Evolutionary conservation across 1,284 basidiomycete species (phyloP).

Genomic region (Blastosporella zonata): DNA sequence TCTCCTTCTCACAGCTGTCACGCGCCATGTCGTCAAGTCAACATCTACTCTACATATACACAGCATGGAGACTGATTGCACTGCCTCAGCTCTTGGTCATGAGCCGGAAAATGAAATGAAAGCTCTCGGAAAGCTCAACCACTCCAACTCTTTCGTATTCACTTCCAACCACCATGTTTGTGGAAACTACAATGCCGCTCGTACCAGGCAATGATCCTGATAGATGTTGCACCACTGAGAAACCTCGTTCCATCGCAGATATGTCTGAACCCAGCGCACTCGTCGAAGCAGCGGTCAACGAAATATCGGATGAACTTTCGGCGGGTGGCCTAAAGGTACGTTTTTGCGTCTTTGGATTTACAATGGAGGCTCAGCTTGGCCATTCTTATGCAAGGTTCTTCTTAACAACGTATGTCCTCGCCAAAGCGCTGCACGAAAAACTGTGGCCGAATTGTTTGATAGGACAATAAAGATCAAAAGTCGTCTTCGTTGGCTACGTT

Average conservation of each 20-base stretch:
- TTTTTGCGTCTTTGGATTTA: background rate
- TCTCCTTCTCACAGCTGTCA: background rate
- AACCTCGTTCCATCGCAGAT: background rate
- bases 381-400: background rate
- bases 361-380: background rate
- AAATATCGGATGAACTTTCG: background rate
- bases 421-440: background rate
- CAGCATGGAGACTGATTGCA: too few relatives aligned
- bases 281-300: background rate
- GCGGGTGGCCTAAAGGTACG: background rate
- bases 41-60: background rate
- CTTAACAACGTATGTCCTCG: background rate
- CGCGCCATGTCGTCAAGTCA: background rate
- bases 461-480: background rate
- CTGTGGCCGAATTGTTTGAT: background rate
- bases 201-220: background rate
- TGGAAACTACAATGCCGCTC: background rate
- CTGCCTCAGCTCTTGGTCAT: too few relatives aligned
- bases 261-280: background rate
- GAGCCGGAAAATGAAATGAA: too few relatives aligned
- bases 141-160: background rate
- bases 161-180: background rate
- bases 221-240: background rate
- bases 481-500: background rate
- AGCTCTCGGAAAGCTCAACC: too few relatives aligned